phyloP scores from a whole-genome alignment of 495 filamentous ascomycete genomes.

The Xylaria sp. region DNA sequence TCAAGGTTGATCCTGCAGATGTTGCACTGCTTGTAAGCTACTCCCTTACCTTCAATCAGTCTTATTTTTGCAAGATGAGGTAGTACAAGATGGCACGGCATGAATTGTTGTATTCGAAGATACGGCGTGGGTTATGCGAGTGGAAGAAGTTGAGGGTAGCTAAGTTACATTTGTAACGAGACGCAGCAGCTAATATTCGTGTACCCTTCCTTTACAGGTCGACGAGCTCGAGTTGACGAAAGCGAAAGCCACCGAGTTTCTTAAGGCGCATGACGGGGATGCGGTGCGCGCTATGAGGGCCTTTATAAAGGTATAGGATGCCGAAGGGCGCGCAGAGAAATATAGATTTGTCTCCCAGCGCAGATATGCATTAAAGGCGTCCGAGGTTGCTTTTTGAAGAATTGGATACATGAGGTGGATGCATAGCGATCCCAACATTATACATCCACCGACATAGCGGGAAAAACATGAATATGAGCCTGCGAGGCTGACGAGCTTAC shows the following conservation, averaged over 20 bases:
- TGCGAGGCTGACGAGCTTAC: neutral
- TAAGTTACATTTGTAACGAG: neutral
- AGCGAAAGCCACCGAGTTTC: conserved; percentile 80
- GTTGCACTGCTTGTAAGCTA: conserved; percentile 49
- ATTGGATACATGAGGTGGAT: neutral
- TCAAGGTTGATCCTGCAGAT: conserved; percentile 57
- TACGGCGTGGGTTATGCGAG: neutral
- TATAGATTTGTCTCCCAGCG: neutral
- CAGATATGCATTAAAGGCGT: conserved; percentile 32
- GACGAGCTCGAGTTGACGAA: conserved; percentile 82
- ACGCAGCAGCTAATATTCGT: conserved; percentile 8
- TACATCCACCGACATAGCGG: neutral
- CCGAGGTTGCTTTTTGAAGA: conserved; percentile 15
- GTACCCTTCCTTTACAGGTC: conserved; percentile 54
- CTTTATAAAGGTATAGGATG: conserved; percentile 38
- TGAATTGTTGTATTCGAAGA: neutral
- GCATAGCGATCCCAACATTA: neutral
- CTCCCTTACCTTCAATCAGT: neutral
- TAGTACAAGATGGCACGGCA: neutral
- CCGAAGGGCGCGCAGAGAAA: neutral
- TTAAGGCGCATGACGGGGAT: conserved; percentile 81
- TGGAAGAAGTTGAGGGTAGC: neutral
- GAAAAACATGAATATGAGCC: neutral
- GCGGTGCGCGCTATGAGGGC: conserved; percentile 72
- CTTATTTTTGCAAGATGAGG: neutral